Evolutionary conservation across 129 eudicot species (phyloP).

Genomic region (Chrysanthemum seticuspe): DNA sequence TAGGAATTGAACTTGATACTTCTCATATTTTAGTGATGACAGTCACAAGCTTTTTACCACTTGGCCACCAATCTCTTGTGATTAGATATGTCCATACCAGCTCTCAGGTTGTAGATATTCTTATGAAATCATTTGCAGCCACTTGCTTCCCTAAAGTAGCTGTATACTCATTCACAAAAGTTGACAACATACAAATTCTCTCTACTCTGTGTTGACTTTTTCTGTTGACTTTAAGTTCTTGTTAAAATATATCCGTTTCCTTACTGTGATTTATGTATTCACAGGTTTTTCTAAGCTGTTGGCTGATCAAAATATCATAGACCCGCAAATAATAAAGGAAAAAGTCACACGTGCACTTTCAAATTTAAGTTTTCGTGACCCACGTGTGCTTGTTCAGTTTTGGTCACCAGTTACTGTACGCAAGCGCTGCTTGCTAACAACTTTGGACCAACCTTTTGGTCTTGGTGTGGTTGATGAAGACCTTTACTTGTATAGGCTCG

Average conservation of each 20-base stretch:
- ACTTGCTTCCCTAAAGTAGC: too few relatives aligned
- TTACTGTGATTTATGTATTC: not conserved
- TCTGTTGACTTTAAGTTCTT: too few relatives aligned
- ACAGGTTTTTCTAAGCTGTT: not conserved
- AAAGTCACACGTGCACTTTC: not conserved
- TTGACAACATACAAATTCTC: too few relatives aligned
- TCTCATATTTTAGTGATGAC: too few relatives aligned
- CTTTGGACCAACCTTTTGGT: slow-evolving; percentile 24
- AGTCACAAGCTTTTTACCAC: too few relatives aligned
- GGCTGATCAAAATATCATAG: slow-evolving; percentile 4
- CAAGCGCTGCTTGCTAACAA: slow-evolving; percentile 12
- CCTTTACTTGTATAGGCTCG: not conserved
- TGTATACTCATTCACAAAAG: too few relatives aligned
- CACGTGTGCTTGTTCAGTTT: slow-evolving; percentile 16
- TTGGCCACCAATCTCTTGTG: too few relatives aligned
- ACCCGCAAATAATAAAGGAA: not conserved
- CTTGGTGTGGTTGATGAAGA: slow-evolving; percentile 7
- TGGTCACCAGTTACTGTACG: slow-evolving; percentile 11
- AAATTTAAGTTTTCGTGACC: not conserved
- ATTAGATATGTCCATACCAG: too few relatives aligned
- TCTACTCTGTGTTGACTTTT: too few relatives aligned
- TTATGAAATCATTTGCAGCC: too few relatives aligned
- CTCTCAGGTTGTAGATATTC: too few relatives aligned
- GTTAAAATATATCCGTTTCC: not conserved
- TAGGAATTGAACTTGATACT: too few relatives aligned